Evolutionary conservation across 2,329 filamentous ascomycete genomes (phyloP).

Genomic region (Lachnellula cervina): DNA sequence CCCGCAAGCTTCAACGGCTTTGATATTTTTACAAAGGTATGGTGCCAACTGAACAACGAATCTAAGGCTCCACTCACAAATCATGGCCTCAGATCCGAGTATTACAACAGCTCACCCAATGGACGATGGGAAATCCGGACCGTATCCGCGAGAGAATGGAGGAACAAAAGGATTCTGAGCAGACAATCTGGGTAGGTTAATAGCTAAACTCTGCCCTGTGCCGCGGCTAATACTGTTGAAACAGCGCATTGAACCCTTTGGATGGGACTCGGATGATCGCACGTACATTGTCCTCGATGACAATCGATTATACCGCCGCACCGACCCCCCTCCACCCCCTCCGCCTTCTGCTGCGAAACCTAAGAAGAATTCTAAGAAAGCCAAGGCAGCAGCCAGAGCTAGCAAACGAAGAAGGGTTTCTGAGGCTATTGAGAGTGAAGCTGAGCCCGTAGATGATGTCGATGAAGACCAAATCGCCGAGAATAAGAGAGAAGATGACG

Average conservation of each 20-base stretch:
- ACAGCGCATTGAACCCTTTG: constrained; percentile 73
- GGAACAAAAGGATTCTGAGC: constrained; percentile 74
- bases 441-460: constrained; percentile 36
- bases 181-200: constrained; percentile 71
- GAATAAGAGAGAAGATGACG: constrained; percentile 49
- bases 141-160: constrained; percentile 81
- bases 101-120: constrained; percentile 82
- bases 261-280: constrained; percentile 84
- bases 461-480: constrained; percentile 37
- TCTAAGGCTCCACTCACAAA: constrained; percentile 18
- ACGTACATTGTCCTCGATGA: constrained; percentile 91
- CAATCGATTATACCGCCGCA: constrained; percentile 83
- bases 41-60: constrained; percentile 3
- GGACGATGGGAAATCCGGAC: constrained; percentile 84
- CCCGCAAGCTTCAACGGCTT: constrained; percentile 75
- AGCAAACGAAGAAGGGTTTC: constrained; percentile 67
- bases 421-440: constrained; percentile 36
- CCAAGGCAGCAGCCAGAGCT: constrained; percentile 57
- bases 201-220: background rate
- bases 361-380: constrained; percentile 61
- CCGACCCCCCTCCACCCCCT: constrained; percentile 64
- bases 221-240: constrained; percentile 9
- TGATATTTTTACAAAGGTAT: constrained; percentile 73
- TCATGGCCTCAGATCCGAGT: constrained; percentile 55
- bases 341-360: constrained; percentile 53